Conservation (phyloP, 805 yeast genomes). For the Candida endomychidarum region DNA sequence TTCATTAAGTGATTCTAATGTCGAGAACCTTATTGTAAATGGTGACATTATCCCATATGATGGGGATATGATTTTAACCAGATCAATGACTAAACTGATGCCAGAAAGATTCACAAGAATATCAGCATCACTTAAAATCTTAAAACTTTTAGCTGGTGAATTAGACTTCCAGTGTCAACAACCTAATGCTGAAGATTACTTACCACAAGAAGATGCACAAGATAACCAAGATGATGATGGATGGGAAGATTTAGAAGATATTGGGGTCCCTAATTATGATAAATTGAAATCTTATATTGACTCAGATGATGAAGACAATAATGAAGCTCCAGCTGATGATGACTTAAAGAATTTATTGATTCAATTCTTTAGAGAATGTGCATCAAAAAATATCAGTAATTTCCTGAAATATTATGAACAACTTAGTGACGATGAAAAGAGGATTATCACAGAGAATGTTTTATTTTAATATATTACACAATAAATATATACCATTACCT, state of each 20-base stretch:
- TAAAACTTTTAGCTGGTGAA: constrained; percentile 70
- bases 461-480: constrained; percentile 23
- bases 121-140: constrained; percentile 68
- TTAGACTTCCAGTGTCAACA: constrained; percentile 61
- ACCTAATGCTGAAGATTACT: constrained; percentile 42
- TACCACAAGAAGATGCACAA: constrained; percentile 36
- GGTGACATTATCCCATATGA: constrained; percentile 73
- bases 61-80: constrained; percentile 70
- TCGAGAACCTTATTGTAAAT: constrained; percentile 57
- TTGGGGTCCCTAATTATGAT: constrained; percentile 62
- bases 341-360: constrained; percentile 43
- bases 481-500: background rate
- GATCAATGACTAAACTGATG: constrained; percentile 75
- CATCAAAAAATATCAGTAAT: constrained; percentile 47
- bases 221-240: constrained; percentile 42
- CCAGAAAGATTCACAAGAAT: constrained; percentile 64
- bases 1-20: constrained; percentile 52
- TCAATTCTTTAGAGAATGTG: constrained; percentile 57
- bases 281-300: constrained; percentile 59
- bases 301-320: constrained; percentile 41
- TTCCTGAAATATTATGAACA: constrained; percentile 52
- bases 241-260: constrained; percentile 78
- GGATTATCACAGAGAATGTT: constrained; percentile 49
- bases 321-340: constrained; percentile 26
- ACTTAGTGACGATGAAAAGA: constrained; percentile 55